phyloP scores from a whole-genome alignment of 306 rosid genomes.

The Luffa acutangula region DNA sequence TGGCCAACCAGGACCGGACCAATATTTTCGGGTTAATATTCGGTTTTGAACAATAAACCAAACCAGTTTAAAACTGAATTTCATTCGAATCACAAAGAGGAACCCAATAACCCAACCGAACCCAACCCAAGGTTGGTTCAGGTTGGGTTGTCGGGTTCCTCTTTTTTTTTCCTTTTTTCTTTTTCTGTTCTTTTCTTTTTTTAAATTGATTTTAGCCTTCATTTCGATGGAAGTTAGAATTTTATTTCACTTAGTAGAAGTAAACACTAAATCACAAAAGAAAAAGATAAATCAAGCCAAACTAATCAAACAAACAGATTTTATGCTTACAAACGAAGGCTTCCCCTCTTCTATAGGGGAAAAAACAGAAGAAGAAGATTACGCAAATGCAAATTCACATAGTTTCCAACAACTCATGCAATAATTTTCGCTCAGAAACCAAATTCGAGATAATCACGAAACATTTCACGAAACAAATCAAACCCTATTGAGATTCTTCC shows the following conservation, averaged over 20 bases:
- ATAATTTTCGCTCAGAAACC: neutral
- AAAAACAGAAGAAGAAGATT: neutral
- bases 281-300: neutral
- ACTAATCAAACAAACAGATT: neutral
- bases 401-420: neutral
- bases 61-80: no score
- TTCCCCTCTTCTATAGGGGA: neutral
- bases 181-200: no score
- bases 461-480: neutral
- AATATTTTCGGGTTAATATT: no score
- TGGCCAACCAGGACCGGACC: no score
- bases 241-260: no score
- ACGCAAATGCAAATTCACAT: neutral
- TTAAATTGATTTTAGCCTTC: no score
- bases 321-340: neutral
- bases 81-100: no score
- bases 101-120: neutral
- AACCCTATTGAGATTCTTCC: neutral
- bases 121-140: no score
- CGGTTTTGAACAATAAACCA: no score
- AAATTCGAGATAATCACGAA: neutral
- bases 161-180: no score
- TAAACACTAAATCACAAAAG: neutral
- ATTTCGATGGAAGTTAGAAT: no score
- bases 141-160: no score